Evolutionary conservation across 2,329 filamentous ascomycete genomes (phyloP), one percentile per base, ranked within the genome.

Genomic region (Colletotrichum truncatum): DNA sequence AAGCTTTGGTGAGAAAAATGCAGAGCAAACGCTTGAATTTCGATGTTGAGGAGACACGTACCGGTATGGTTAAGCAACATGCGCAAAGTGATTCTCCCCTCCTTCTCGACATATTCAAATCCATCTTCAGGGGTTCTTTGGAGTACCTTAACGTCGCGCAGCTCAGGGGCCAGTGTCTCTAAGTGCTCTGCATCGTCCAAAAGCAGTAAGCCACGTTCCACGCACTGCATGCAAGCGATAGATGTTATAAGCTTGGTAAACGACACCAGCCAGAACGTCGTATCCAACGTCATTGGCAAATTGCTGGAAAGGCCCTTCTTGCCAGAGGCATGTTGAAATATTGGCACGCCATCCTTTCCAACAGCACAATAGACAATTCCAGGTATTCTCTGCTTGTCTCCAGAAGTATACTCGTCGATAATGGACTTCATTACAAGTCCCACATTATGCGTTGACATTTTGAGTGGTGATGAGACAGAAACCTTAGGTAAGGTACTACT

Each of bases 31-130:
- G n/a, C n/a, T n/a, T n/a, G n/a, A n/a, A n/a, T n/a, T n/a, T n/a
- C n/a, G 6, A 34, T 53, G 11, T 38, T 11, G 5, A 25, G 7
- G 49, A 1, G 49, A 23, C n/a, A n/a, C n/a, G n/a, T 41, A 55
- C 51, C 79, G 18, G 78, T 84, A 64, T 88, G 85, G 0, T 81
- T 80, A n/a, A 88, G 78, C 1, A 88, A 76, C 73, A 83, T 81
- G 61, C 79, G 73, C 1, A 86, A 76, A 0, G 84, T 88, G 46
- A 88, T 82, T 3, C 77, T 76, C 0, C 71, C 67, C 1, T 52
- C 46, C 0, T 69, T 66, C 0, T 78, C 73, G 2, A 76, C 10
- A 0, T 79, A 74, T 3, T 73, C 73, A 12, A 36, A n/a, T 14
- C 23, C 26, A 16, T 75, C 80, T 1, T 80, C 73, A 0, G 80